Evolutionary conservation across 2,329 filamentous ascomycete genomes (phyloP).

Genomic region (Neurospora crassa): DNA sequence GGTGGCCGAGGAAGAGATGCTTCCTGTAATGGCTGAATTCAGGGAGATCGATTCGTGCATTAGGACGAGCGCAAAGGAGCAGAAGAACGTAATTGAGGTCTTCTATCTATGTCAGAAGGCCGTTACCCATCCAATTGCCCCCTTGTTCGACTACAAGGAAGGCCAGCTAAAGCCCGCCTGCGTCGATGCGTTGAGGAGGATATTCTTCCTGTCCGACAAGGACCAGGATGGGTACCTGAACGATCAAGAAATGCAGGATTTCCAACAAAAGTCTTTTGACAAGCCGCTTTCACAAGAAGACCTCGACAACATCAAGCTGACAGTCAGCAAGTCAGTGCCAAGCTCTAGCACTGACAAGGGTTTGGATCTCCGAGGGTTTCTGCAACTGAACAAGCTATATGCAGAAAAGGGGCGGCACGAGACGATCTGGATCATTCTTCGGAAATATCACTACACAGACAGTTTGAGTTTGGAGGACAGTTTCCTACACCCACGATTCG

Average conservation of each 20-base stretch:
- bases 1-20: slow-evolving; percentile 92
- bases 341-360: slow-evolving; percentile 56
- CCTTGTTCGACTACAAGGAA: slow-evolving; percentile 95
- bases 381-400: slow-evolving; percentile 90
- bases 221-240: slow-evolving; percentile 91
- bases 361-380: slow-evolving; percentile 73
- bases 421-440: slow-evolving; percentile 94
- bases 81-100: slow-evolving; percentile 89
- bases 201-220: slow-evolving; percentile 94
- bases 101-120: slow-evolving; percentile 98
- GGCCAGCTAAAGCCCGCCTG: slow-evolving; percentile 78
- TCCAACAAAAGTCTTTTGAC: slow-evolving; percentile 86
- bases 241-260: slow-evolving; percentile 82
- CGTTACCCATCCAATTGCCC: slow-evolving; percentile 92
- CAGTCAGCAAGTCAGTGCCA: slow-evolving; percentile 62
- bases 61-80: slow-evolving; percentile 81
- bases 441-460: slow-evolving; percentile 94
- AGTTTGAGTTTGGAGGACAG: slow-evolving; percentile 84
- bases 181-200: slow-evolving; percentile 72
- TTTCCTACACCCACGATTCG: slow-evolving; percentile 88
- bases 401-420: slow-evolving; percentile 96
- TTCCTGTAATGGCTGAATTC: slow-evolving; percentile 96
- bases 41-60: slow-evolving; percentile 99
- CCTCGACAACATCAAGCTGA: slow-evolving; percentile 81
- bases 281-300: slow-evolving; percentile 76